Evolutionary conservation across 2,329 filamentous ascomycete species (phyloP), one percentile per base, ranked within the genome.

Genomic region (Claviceps sp.): DNA sequence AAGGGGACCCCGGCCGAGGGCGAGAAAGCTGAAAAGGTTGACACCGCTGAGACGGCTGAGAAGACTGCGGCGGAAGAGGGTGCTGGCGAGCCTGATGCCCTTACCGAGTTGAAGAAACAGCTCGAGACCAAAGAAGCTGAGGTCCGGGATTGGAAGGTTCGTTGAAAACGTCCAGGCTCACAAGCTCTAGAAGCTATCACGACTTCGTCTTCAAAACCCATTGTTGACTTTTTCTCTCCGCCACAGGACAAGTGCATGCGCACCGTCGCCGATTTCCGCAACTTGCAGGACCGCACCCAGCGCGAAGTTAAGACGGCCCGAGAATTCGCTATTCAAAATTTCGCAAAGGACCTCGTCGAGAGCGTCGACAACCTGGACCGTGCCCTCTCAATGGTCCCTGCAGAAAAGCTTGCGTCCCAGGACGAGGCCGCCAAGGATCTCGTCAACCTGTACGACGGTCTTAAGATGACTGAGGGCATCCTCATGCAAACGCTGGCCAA

Each of bases 281-380:
- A 97, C 73, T 86, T 98, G 49, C 91, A 97, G 74, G 88, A 96
- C 64, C 88, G 93, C 64, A 95, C 88, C 44, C 80, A 84, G 68
- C 88, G 93, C 64, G 93, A 98, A 60, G 84, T 94, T 67, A 87
- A 93, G 70, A 72, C 79, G 20, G 88, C 91, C 20, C 84, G 85
- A 61, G 87, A 95, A 71, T 98, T 95, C 62, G 93, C 91, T 63
- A 93, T 98, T 63, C 88, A 95, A 67, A 88, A 84, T 60, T 97
- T 98, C 71, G 88, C 91, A 64, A 86, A 88, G 69, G 93, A 98
- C 71, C 83, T 98, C 45, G 81, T 97, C 60, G 93, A 98, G 68
- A 88, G 82, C 64, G 83, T 98, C 63, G 93, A 98, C 73, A 98
- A 97, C 77, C 83, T 98, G 57, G 93, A 98, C 71, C 90, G 90